Evolutionary conservation across 257 asterid species (phyloP).

Genomic region (Scutellaria barbata): DNA sequence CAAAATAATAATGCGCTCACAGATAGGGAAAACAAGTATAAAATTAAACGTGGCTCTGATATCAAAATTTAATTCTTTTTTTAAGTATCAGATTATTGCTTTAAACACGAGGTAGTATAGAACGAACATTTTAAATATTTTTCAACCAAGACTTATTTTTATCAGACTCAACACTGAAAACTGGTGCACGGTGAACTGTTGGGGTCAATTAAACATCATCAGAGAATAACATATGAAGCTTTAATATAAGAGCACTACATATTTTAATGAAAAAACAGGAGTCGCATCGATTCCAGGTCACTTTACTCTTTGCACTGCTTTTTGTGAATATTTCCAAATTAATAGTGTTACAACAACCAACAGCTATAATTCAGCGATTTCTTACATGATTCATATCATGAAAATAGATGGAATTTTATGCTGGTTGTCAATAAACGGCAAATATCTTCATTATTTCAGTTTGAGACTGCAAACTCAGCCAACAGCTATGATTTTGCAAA

Average conservation of each 20-base stretch:
- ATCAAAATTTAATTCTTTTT: no score
- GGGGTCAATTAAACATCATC: slow-evolving; percentile 7
- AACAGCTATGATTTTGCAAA: no score
- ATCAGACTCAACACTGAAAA: neutral
- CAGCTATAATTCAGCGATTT: neutral
- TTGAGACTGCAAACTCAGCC: no score
- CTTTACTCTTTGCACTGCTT: neutral
- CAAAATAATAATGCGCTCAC: slow-evolving; percentile 4
- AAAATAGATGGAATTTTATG: no score
- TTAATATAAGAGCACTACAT: neutral
- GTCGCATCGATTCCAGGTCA: slow-evolving; percentile 21
- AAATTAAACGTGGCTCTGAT: no score
- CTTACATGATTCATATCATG: no score
- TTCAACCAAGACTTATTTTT: neutral
- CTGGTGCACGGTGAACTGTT: slow-evolving; percentile 4
- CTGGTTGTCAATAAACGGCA: no score
- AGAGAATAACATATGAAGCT: slow-evolving; percentile 14
- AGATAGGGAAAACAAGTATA: neutral
- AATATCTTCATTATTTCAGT: no score
- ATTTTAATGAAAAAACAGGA: slow-evolving; percentile 21
- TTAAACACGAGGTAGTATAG: neutral
- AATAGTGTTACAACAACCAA: slow-evolving; percentile 14
- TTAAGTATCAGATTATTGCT: neutral
- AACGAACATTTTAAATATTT: neutral
- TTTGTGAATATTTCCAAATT: slow-evolving; percentile 11